Evolutionary conservation across 2,329 filamentous ascomycete genomes (phyloP).

Genomic region (Claviceps africana): DNA sequence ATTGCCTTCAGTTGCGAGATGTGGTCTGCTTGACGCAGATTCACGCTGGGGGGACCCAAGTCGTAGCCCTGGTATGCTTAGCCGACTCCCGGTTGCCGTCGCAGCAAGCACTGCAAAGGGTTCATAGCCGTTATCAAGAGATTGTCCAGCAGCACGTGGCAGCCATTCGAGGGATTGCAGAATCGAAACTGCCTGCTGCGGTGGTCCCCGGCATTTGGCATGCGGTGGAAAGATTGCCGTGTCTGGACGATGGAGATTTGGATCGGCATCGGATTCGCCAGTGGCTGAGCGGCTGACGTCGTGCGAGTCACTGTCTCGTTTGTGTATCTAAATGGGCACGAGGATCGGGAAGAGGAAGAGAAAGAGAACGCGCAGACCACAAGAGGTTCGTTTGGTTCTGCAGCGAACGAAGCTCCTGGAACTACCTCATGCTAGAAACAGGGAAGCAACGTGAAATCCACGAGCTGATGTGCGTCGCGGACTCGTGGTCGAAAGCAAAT

Average conservation of each 20-base stretch:
- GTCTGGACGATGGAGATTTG: not conserved
- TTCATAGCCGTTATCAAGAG: not conserved
- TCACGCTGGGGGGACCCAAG: not conserved
- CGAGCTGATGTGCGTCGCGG: no score
- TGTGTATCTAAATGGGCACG: no score
- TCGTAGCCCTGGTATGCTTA: conserved; percentile 2
- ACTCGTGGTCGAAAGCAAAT: no score
- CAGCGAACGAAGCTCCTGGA: no score
- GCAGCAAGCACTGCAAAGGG: not conserved
- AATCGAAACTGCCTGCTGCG: not conserved
- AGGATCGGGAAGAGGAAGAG: no score
- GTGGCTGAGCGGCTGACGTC: not conserved
- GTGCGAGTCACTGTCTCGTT: not conserved
- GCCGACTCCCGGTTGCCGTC: not conserved
- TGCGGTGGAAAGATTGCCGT: not conserved
- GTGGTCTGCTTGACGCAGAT: conserved; percentile 1
- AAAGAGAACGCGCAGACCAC: no score
- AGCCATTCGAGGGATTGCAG: not conserved
- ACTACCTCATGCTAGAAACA: no score
- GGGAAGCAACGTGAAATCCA: no score
- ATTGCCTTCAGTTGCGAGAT: not conserved
- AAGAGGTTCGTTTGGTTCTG: no score
- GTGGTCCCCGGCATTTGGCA: not conserved
- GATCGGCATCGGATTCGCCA: not conserved
- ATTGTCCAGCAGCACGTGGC: not conserved